Conservation (phyloP, 805 yeast genomes). For the Yarrowia phangngaensis region DNA sequence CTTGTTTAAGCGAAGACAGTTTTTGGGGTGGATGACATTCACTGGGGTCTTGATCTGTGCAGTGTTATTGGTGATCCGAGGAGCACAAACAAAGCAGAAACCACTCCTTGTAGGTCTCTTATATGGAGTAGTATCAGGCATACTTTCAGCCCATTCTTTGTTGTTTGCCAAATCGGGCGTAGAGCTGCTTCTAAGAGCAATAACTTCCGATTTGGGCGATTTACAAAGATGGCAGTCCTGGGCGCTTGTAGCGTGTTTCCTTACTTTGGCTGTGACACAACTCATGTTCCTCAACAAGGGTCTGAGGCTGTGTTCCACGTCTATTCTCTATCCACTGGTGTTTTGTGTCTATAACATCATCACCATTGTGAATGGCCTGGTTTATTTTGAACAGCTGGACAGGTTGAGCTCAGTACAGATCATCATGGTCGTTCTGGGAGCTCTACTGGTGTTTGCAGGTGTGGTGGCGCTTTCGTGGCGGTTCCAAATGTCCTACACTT, state of each 20-base stretch:
- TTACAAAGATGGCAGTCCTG: conserved; percentile 46
- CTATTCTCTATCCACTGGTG: conserved; percentile 77
- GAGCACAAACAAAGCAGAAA: neutral
- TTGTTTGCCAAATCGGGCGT: conserved; percentile 81
- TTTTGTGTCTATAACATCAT: conserved; percentile 76
- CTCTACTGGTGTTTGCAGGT: conserved; percentile 48
- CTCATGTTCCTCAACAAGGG: conserved; percentile 72
- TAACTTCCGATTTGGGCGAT: conserved; percentile 41
- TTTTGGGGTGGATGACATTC: conserved; percentile 54
- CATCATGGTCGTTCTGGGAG: conserved; percentile 49
- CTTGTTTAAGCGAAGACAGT: conserved; percentile 46
- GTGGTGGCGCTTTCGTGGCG: conserved; percentile 65
- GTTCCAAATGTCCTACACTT: conserved; percentile 5
- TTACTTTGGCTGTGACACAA: conserved; percentile 65
- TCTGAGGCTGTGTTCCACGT: conserved; percentile 62
- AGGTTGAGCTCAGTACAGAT: conserved; percentile 41
- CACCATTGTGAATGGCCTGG: conserved; percentile 61
- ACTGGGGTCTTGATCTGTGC: conserved; percentile 33
- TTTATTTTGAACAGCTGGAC: conserved; percentile 53
- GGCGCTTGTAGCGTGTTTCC: conserved; percentile 52
- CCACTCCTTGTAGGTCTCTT: conserved; percentile 51
- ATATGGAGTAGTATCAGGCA: conserved; percentile 69
- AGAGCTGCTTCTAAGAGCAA: conserved; percentile 55
- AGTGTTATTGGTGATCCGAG: conserved; percentile 1
- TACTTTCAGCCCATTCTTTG: conserved; percentile 78